Evolutionary conservation across 345 rosid genomes (phyloP).

Genomic region (Litchi chinensis): DNA sequence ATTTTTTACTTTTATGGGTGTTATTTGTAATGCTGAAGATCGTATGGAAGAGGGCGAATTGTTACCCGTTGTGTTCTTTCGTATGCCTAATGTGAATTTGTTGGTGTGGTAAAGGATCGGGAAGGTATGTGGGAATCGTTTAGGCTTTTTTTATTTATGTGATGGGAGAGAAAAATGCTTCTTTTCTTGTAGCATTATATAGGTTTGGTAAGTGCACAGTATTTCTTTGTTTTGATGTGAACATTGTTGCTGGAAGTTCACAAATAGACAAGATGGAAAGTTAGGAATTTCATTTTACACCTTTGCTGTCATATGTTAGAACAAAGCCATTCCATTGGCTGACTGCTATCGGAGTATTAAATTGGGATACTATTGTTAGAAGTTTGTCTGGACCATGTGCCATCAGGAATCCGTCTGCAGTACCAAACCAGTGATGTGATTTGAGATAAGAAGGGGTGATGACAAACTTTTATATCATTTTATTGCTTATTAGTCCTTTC

Average conservation of each 20-base stretch:
- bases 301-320: not conserved
- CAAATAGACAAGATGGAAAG: not conserved
- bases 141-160: not conserved
- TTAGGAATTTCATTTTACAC: not conserved
- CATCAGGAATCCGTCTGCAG: not conserved
- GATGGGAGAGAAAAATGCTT: not conserved
- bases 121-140: not conserved
- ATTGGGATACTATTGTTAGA: not conserved
- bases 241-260: not conserved
- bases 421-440: not conserved
- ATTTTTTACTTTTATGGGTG: not conserved
- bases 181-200: not conserved
- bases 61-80: not conserved
- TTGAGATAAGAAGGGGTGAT: not conserved
- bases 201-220: not conserved
- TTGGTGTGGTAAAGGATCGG: not conserved
- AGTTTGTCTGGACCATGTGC: not conserved
- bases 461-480: not conserved
- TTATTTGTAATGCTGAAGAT: not conserved
- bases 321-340: not conserved
- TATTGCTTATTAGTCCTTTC: not conserved
- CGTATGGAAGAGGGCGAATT: not conserved
- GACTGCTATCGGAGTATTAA: not conserved
- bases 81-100: not conserved
- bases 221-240: not conserved